Evolutionary conservation across 768 basidiomycete genomes (phyloP), one percentile per base, ranked within the genome.

Genomic region (Punctularia strigosozonata): DNA sequence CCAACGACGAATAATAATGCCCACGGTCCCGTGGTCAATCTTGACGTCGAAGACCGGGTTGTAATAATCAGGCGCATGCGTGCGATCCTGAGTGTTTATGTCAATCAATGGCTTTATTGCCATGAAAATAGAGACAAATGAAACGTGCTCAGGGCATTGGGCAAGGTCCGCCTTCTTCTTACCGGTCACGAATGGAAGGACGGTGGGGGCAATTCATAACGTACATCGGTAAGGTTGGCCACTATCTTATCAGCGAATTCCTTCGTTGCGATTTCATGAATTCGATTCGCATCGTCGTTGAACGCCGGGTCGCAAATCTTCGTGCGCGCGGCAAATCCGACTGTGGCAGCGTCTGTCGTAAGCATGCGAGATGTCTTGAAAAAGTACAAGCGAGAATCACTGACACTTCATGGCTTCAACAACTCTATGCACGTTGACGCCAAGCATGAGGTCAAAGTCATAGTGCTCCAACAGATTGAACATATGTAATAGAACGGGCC

Each of bases 391-490:
- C 21, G 34, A 37, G 19, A 20, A 46, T 19, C 13, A 55, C 73
- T 59, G 42, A 77, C 74, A 95, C 53, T 97, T 95, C 54, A 89
- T 66, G 0, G 75, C 72, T 58, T 98, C 95, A 12, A 97, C 65
- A 4, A 86, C 54, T 33, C 91, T 69, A 55, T 98, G 95, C 3
- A 73, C 65, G 46, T 77, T 83, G 13, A 88, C 54, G 1, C 68
- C 65, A 14, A 68, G 46, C 24, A 72, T 57, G 25, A 67, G 50
- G 37, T 68, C 61, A 50, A 73, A 97, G 37, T 68, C 61, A 50
- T 73, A 97, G n/a, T 70, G 66, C 52, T 95, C 91, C 33, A 94
- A 61, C 15, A 91, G 55, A 53, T 97, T 95, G n/a, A 98, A 63
- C 70, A 97, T 83, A 53, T 89, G 83, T 28, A 95, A 61, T 30